phyloP scores from a whole-genome alignment of 805 yeast species.

The Wickerhamomyces alni region DNA sequence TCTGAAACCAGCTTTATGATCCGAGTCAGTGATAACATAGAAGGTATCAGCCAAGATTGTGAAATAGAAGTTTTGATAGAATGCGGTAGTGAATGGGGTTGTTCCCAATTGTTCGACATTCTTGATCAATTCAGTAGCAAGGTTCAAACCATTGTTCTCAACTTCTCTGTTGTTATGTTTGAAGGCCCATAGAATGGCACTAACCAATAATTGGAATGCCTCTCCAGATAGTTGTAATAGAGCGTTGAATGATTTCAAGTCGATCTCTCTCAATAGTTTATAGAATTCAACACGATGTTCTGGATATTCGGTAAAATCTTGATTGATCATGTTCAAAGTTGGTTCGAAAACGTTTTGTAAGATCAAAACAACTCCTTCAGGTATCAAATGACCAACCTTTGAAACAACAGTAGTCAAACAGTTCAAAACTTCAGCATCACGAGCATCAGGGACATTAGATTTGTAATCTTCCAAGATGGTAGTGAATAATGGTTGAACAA shows the following conservation, averaged over 20 bases:
- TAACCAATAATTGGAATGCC: conserved; percentile 85
- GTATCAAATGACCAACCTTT: conserved; percentile 81
- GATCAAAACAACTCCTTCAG: conserved; percentile 82
- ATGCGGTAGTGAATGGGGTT: conserved; percentile 72
- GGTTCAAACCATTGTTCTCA: conserved; percentile 82
- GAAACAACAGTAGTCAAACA: conserved; percentile 89
- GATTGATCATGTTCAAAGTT: conserved; percentile 91
- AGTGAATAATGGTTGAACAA: conserved; percentile 75
- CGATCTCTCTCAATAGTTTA: conserved; percentile 80
- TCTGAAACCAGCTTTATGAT: conserved; percentile 94
- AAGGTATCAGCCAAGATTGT: conserved; percentile 89
- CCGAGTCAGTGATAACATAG: conserved; percentile 91
- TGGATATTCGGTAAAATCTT: conserved; percentile 93
- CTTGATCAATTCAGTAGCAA: conserved; percentile 75
- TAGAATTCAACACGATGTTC: conserved; percentile 97
- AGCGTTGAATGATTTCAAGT: conserved; percentile 79
- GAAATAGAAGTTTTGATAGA: conserved; percentile 84
- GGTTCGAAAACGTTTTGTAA: conserved; percentile 90
- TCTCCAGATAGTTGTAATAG: conserved; percentile 83
- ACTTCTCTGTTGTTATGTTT: conserved; percentile 97
- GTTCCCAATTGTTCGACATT: conserved; percentile 76
- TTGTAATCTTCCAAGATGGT: conserved; percentile 89
- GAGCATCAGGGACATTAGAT: conserved; percentile 87
- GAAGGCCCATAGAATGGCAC: conserved; percentile 97
- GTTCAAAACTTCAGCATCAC: conserved; percentile 95